phyloP scores from a whole-genome alignment of 495 filamentous ascomycete genomes.

The Parathielavia hyrcaniae region DNA sequence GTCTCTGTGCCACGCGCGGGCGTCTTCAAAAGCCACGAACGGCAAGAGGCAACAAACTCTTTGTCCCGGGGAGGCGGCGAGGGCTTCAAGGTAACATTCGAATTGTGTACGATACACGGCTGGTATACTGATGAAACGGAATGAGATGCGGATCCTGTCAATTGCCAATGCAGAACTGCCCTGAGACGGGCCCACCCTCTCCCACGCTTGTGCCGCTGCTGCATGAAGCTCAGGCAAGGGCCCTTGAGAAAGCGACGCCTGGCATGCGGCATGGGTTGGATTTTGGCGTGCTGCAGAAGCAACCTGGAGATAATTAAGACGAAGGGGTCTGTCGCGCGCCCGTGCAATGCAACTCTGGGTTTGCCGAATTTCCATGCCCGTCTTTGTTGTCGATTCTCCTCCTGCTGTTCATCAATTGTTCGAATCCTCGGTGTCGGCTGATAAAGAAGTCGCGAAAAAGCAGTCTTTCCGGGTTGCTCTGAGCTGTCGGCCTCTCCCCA shows the following conservation, averaged over 20 bases:
- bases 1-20: too few relatives aligned
- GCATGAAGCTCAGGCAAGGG: neutral
- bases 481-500: neutral
- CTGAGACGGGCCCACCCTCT: neutral
- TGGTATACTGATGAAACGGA: too few relatives aligned
- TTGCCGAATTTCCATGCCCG: neutral
- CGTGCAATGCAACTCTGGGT: slow-evolving; percentile 1
- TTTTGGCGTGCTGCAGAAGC: slow-evolving; percentile 15
- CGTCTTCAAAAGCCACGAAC: neutral
- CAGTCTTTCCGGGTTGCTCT: neutral
- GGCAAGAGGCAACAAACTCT: too few relatives aligned
- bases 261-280: neutral
- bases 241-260: neutral
- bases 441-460: neutral
- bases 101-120: too few relatives aligned
- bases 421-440: neutral
- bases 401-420: too few relatives aligned
- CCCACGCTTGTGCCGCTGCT: neutral
- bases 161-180: neutral
- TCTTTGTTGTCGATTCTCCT: neutral
- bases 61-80: too few relatives aligned
- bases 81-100: too few relatives aligned
- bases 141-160: neutral
- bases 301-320: slow-evolving; percentile 7
- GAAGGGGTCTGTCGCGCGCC: neutral